Percentiles rank a stretch among this genome's conserved stretches.
phyloP scores from a whole-genome alignment of 1,284 basidiomycete species.

The Coniferiporia sulphurascens region DNA sequence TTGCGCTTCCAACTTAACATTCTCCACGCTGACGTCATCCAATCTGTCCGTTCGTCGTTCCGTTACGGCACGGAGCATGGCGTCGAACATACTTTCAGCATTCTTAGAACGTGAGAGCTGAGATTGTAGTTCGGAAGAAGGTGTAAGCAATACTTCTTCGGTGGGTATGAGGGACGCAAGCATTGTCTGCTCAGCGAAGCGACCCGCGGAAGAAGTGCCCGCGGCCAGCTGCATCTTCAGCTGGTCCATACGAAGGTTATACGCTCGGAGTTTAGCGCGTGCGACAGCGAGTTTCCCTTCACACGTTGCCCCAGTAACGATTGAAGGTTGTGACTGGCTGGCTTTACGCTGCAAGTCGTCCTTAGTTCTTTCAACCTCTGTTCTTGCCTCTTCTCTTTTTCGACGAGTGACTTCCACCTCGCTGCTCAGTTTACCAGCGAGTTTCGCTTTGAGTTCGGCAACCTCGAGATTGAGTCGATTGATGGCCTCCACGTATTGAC shows the following conservation, averaged over 20 bases:
- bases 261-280: constrained; percentile 62
- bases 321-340: constrained; percentile 61
- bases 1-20: constrained; percentile 68
- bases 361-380: constrained; percentile 67
- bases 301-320: constrained; percentile 74
- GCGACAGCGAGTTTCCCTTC: constrained; percentile 73
- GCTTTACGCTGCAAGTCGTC: constrained; percentile 65
- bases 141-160: constrained; percentile 64
- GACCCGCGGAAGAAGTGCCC: constrained; percentile 45
- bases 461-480: constrained; percentile 82
- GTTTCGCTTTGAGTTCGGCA: constrained; percentile 79
- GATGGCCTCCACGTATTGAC: constrained; percentile 92
- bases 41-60: constrained; percentile 76
- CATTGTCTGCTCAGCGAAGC: constrained; percentile 70
- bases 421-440: constrained; percentile 59
- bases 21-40: constrained; percentile 69
- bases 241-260: constrained; percentile 62
- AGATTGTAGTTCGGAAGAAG: constrained; percentile 55
- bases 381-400: constrained; percentile 62
- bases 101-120: constrained; percentile 69
- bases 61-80: constrained; percentile 74
- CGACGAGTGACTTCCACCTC: constrained; percentile 61
- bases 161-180: constrained; percentile 63
- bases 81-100: constrained; percentile 77
- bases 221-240: constrained; percentile 46